Percentiles rank a stretch among this genome's conserved stretches.
phyloP scores from a whole-genome alignment of 2,329 filamentous ascomycete species.

The Seiridium cupressi region DNA sequence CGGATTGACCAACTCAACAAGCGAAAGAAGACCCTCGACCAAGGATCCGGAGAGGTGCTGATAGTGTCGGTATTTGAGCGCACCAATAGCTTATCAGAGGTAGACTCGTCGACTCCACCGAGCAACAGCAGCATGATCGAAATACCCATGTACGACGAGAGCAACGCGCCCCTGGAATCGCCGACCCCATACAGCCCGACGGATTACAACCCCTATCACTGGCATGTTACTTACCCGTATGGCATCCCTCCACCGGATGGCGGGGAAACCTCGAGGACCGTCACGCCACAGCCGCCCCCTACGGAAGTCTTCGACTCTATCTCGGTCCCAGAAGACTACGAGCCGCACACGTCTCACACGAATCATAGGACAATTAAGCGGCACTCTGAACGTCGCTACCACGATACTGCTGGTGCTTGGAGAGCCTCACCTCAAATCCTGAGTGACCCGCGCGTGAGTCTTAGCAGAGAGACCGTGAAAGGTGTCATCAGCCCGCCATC shows the following conservation, averaged over 20 bases:
- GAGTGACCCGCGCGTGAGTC: conserved; percentile 38
- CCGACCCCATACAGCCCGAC: conserved; percentile 24
- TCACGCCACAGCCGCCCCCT: conserved; percentile 23
- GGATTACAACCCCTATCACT: conserved; percentile 34
- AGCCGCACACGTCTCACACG: conserved; percentile 23
- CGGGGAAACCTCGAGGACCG: conserved; percentile 26
- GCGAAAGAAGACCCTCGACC: conserved; percentile 33
- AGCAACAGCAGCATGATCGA: conserved; percentile 30
- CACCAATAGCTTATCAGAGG: conserved; percentile 46
- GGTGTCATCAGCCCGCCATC: conserved; percentile 29
- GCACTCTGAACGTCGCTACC: conserved; percentile 37
- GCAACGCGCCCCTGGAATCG: conserved; percentile 25
- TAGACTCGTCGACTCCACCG: conserved; percentile 39
- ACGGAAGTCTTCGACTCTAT: conserved; percentile 29
- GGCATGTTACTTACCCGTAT: conserved; percentile 33
- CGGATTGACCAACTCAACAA: conserved; percentile 43
- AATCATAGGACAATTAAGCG: conserved; percentile 40
- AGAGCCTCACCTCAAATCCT: conserved; percentile 33
- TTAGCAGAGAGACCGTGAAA: conserved; percentile 37
- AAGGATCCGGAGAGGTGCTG: conserved; percentile 27
- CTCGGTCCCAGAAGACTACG: conserved; percentile 27
- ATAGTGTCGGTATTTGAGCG: conserved; percentile 50
- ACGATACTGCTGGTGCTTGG: conserved; percentile 43
- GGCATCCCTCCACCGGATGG: conserved; percentile 15
- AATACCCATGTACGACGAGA: conserved; percentile 23